Base-by-base conservation (phyloP, 306 rosid genomes). In the Trifolium pratense region DNA sequence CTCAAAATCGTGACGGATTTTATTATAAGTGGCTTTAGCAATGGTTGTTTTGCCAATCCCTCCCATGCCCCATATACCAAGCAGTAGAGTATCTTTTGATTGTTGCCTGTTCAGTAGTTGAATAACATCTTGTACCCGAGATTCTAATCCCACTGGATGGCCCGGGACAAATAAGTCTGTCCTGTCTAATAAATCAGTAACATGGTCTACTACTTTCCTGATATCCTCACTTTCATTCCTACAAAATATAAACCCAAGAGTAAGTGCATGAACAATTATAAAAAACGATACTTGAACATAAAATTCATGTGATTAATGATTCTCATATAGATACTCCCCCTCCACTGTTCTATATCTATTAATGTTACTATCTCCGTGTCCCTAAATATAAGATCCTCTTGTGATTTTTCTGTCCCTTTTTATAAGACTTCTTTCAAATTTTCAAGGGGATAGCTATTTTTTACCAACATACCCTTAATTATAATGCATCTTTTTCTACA, bases 61-160 rank as follows among this genome's bases (percentile, higher is more conserved):
- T 31, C 26, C 68, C 29, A 4, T 17, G 4, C 68, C 68, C 2
- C 68, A 62, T 9, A 62, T 16, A 3, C 46, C 68, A 9, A 62
- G 25, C 1, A 62, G 13, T 16, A 62, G 5, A 62, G 46, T 13
- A 3, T 3, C 68, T 36, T 8, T 6, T 62, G 48, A 32, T 62
- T 36, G 4, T 16, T 36, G 68, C 3, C 1, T 9, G 7, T 16
- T 9, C 29, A 62, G 4, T 36, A 34, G 29, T 9, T 34, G 4
- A 16, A 62, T 62, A 9, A 62, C 46, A 9, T 62, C n/a, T 62
- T 62, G 46, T 3, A 62, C 68, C 34, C 29, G 68, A 62, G 68
- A 34, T 16, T 62, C 68, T 0, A 62, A 29, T 25, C 68, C 68
- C 7, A 62, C 68, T 3, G 68, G 68, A 62, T 62, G 29, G n/a